These are phyloP conservation scores for Penicillium sp. DNA, from an alignment of 2,329 filamentous ascomycete genomes.

Conservation along the genomic window DNA sequence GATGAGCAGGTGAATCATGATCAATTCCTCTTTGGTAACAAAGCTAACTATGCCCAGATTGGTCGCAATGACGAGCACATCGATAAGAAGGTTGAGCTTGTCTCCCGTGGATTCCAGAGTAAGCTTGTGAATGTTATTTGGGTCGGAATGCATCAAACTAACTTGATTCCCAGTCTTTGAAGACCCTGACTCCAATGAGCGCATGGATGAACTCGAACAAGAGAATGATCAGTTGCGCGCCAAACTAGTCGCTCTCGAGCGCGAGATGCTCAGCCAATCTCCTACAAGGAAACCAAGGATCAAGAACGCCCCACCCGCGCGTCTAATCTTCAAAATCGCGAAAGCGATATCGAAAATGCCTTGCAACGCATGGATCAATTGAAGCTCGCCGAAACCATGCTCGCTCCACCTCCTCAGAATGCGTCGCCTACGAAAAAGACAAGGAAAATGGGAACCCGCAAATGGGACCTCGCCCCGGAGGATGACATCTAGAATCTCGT, in stretches of 20 bases:
- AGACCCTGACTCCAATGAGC: slow-evolving; percentile 58
- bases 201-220: slow-evolving; percentile 64
- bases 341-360: slow-evolving; percentile 44
- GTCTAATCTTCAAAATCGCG: slow-evolving; percentile 35
- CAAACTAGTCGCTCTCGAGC: slow-evolving; percentile 65
- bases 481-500: slow-evolving; percentile 32
- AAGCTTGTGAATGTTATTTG: slow-evolving; percentile 21
- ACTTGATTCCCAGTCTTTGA: slow-evolving; percentile 43
- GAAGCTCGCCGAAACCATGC: slow-evolving; percentile 39
- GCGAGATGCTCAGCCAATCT: slow-evolving; percentile 65
- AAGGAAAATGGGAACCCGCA: slow-evolving; percentile 49
- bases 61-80: slow-evolving; percentile 82
- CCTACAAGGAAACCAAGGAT: slow-evolving; percentile 58
- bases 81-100: slow-evolving; percentile 81
- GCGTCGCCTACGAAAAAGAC: slow-evolving; percentile 41
- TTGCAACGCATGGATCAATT: slow-evolving; percentile 43
- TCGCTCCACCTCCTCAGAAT: slow-evolving; percentile 27
- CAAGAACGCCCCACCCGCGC: slow-evolving; percentile 32
- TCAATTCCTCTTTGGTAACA: background rate
- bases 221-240: slow-evolving; percentile 71
- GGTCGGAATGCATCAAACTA: background rate
- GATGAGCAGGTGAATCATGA: slow-evolving; percentile 64
- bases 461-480: slow-evolving; percentile 50
- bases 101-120: slow-evolving; percentile 58
- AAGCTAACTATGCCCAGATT: slow-evolving; percentile 32